Base-by-base conservation (phyloP, 2,329 filamentous ascomycete genomes). In the Exutisphaerella laricina region DNA sequence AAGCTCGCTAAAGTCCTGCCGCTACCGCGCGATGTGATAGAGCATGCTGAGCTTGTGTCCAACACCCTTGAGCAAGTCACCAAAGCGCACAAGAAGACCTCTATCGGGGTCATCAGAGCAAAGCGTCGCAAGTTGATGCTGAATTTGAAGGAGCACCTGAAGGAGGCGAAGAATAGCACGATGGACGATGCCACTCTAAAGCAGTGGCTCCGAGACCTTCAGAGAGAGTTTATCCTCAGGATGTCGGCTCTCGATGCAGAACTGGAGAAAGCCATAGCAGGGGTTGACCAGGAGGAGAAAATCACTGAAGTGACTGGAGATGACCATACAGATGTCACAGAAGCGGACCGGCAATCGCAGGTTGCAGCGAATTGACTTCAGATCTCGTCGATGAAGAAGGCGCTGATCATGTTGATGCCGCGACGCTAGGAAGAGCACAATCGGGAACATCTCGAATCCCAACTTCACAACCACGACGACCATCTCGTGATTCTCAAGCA, bases 1-100 rank as follows among this genome's bases (percentile, higher is more conserved):
- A 74, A 81, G 1, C 73, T 96, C 3, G 88, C 90, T 0, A 78
- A 79, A 22, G 76, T 88, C 0, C 73, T 92, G 17, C 81, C 84
- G 0, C 74, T 95, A 5, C 88, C 90, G 0, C 61, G 73, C 0
- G 66, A 67, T 1, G 78, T 95, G 3, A 68, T 94, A 2, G 68
- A 81, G 5, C 72, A 76, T 22, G 90, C 89, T 0, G 79, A 84
- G 48, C 58, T 68, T 0, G 79, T 92, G 4, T 80, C 85, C 0
- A 69, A 71, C 3, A 74, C 74, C 16, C 66, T 96, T 5, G 73
- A 80, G 29, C 66, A 69, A 7, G 74, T 75, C 16, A 70, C 73
- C 14, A 74, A 80, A 43, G 71, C 71, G 18, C 80, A 72, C 50
- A 79, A 78, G 54, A 75, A 75, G 51, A 72, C 67, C 2, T 80